Base-by-base conservation (phyloP, 2,329 filamentous ascomycete genomes). In the Fusarium metavorans region DNA sequence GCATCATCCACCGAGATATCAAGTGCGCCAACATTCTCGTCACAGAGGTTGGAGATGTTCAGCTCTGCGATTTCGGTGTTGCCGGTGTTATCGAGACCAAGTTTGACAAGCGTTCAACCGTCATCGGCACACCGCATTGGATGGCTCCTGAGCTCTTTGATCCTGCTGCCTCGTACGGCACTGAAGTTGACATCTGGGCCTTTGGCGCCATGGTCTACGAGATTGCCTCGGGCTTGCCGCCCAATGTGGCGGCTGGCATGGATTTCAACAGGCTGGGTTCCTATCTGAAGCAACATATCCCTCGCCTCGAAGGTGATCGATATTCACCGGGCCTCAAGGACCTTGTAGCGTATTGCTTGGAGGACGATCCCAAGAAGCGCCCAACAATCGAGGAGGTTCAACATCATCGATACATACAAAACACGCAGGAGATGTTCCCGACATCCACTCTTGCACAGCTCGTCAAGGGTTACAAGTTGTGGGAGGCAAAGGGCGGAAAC, bases 21-120 rank as follows among this genome's bases (percentile, higher is more conserved):
- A 93, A 93, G 81, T 92, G 91, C 81, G 93, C 93, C 74, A 97
- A 97, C 78, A 92, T 97, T 35, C 87, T 96, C 65, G 90, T 97
- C 71, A 93, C 92, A 7, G 94, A 96, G 82, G 88, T 91, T 39
- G 94, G 94, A 30, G 86, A 90, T 32, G 92, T 97, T 9, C 94
- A 97, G 81, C 88, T 97, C 37, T 95, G 94, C 80, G 94, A 97
- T 80, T 97, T 97, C 81, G 94, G 94, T 73, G 93, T 97, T 57
- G 93, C 94, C 34, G 93, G 93, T 52, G 90, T 94, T 56, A 89
- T 95, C 66, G 93, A 95, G 80, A 92, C 88, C 48, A 92, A 93
- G 75, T 88, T 92, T 64, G 92, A 93, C 77, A 97, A 97, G 83
- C 87, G 94, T 63, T 92, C 92, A 5, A 96, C 94, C 1, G 92